phyloP scores from a whole-genome alignment of 208 protist genomes.

The Crithidia bombi region DNA sequence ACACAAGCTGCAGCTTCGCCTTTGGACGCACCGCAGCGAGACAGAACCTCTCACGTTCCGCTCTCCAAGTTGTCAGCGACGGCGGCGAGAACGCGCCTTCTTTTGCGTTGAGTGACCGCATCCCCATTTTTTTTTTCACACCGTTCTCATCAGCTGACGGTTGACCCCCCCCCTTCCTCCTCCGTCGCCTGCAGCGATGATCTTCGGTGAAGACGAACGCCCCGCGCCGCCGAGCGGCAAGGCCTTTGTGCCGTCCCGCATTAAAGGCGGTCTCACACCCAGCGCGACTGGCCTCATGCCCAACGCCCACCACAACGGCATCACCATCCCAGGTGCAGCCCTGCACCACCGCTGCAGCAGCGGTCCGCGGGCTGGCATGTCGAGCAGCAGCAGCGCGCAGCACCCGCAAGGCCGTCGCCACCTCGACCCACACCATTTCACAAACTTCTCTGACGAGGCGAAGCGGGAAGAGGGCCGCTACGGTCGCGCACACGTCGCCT shows the following conservation, averaged over 20 bases:
- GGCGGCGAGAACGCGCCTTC: too few species aligned
- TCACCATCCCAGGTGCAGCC: background rate
- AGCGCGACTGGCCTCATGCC: conserved; percentile 42
- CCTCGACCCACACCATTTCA: conserved; percentile 59
- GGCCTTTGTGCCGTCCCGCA: conserved; percentile 11
- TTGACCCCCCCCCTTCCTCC: too few species aligned
- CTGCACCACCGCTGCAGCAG: conserved; percentile 21
- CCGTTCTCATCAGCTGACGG: too few species aligned
- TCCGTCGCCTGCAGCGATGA: conserved; percentile 6
- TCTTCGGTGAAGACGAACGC: conserved; percentile 10
- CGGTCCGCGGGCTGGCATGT: background rate
- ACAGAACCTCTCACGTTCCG: too few species aligned
- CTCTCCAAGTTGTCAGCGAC: too few species aligned
- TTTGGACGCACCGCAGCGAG: too few species aligned
- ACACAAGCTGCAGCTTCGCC: too few species aligned
- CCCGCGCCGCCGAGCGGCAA: conserved; percentile 20
- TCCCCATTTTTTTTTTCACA: too few species aligned
- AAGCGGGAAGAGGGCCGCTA: conserved; percentile 71
- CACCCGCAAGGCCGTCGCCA: conserved; percentile 39
- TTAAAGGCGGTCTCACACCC: conserved; percentile 24
- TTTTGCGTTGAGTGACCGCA: too few species aligned
- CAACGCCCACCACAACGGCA: conserved; percentile 10
- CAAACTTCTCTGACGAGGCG: conserved; percentile 62
- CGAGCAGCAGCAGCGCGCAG: conserved; percentile 6
- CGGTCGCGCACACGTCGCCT: conserved; percentile 47